These are phyloP conservation scores for Volvox reticuliferus DNA, from an alignment of 139 green algal species.

Conservation along the genomic window DNA sequence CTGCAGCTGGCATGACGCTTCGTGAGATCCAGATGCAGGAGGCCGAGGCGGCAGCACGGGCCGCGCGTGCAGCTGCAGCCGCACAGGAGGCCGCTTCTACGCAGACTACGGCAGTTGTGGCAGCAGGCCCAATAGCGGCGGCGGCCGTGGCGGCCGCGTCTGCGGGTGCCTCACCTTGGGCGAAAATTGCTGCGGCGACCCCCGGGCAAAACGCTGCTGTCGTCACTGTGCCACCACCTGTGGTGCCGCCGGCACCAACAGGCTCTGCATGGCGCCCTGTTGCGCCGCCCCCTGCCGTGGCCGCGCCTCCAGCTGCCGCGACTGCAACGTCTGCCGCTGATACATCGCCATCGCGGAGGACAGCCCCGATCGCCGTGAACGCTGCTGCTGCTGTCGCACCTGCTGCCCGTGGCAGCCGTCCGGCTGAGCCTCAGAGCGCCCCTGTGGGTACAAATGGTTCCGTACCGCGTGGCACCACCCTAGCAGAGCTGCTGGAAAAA, in stretches of 20 bases:
- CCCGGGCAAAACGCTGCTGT: neutral
- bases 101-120: constrained; percentile 44
- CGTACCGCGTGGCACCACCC: constrained; percentile 41
- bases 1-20: constrained; percentile 68
- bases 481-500: constrained; percentile 53
- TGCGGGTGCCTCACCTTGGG: neutral
- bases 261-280: neutral
- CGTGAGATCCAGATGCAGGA: constrained; percentile 87
- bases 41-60: constrained; percentile 59
- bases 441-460: constrained; percentile 38
- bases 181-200: constrained; percentile 8
- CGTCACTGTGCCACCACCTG: neutral
- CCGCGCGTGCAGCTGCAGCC: constrained; percentile 13
- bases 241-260: neutral
- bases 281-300: neutral
- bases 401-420: constrained; percentile 4
- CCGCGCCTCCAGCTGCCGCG: neutral
- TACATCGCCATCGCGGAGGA: neutral
- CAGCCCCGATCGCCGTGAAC: neutral
- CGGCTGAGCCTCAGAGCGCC: neutral
- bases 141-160: neutral
- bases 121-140: constrained; percentile 47
- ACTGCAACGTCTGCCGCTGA: neutral
- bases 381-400: constrained; percentile 13
- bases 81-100: constrained; percentile 43